These are phyloP conservation scores for Dimocarpus longan DNA, from an alignment of 345 rosid genomes.

Conservation along the genomic window DNA sequence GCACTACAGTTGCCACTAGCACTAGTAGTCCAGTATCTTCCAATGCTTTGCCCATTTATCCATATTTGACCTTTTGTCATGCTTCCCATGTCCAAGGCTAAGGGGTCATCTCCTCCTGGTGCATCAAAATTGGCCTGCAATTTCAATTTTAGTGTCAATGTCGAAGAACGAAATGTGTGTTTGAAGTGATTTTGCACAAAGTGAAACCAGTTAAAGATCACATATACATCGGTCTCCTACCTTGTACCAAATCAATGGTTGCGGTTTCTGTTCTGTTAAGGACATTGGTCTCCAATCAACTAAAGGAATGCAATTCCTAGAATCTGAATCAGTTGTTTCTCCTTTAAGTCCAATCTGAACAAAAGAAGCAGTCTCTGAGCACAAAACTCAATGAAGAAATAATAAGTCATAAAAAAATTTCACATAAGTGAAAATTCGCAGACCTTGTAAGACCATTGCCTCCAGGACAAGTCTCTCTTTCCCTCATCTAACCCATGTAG, in stretches of 20 bases:
- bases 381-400: neutral
- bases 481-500: constrained; percentile 69
- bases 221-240: constrained; percentile 29
- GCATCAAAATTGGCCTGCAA: constrained; percentile 48
- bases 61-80: constrained; percentile 66
- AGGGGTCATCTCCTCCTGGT: constrained; percentile 51
- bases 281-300: constrained; percentile 62
- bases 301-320: constrained; percentile 42
- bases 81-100: constrained; percentile 58
- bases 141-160: neutral
- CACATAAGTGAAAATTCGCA: neutral
- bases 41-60: constrained; percentile 55
- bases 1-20: constrained; percentile 48
- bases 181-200: neutral
- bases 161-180: neutral
- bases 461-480: constrained; percentile 64
- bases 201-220: neutral
- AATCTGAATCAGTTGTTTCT: constrained; percentile 57
- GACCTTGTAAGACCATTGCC: constrained; percentile 91
- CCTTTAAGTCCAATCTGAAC: constrained; percentile 77
- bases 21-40: constrained; percentile 53
- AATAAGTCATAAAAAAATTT: neutral
- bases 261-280: constrained; percentile 37
- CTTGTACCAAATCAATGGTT: constrained; percentile 83
- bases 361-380: neutral